These are phyloP conservation scores for Melaleuca alternifolia DNA, from an alignment of 345 rosid species.

Conservation along the genomic window DNA sequence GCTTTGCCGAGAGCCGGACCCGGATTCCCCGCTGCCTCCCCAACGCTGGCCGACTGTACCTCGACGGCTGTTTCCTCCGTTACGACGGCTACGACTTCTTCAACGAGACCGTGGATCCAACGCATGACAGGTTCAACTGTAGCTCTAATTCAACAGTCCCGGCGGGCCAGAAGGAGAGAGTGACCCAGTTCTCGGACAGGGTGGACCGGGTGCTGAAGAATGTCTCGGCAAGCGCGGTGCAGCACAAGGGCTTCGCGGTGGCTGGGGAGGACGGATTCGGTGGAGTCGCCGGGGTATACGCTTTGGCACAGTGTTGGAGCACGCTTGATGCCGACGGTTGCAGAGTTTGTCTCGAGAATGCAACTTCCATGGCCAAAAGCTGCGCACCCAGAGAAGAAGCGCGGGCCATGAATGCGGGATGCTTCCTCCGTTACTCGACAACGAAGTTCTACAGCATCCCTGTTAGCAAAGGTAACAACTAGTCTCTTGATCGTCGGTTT, in stretches of 20 bases:
- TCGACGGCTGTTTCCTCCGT: slow-evolving; percentile 65
- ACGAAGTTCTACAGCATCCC: slow-evolving; percentile 25
- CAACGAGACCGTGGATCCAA: slow-evolving; percentile 25
- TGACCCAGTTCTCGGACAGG: slow-evolving; percentile 4
- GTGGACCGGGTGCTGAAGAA: slow-evolving; percentile 20
- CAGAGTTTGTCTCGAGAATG: slow-evolving; percentile 34
- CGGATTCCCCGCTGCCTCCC: slow-evolving; percentile 19
- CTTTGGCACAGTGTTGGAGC: slow-evolving; percentile 71
- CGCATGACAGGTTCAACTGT: slow-evolving; percentile 17
- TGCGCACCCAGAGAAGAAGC: slow-evolving; percentile 40
- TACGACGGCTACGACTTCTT: slow-evolving; percentile 37
- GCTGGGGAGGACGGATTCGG: slow-evolving; percentile 1
- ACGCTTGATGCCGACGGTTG: slow-evolving; percentile 31
- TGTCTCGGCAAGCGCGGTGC: slow-evolving; percentile 27
- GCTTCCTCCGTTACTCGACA: slow-evolving; percentile 48
- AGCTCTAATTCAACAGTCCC: neutral
- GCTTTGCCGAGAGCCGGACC: slow-evolving; percentile 21
- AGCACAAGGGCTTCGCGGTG: slow-evolving; percentile 28
- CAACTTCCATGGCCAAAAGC: slow-evolving; percentile 18
- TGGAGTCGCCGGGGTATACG: slow-evolving; percentile 24
- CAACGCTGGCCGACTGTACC: slow-evolving; percentile 39
- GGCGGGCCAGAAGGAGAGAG: neutral
- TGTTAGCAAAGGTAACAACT: neutral
- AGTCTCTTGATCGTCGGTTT: neutral
- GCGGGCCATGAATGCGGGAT: slow-evolving; percentile 54